phyloP scores from a whole-genome alignment of 257 asterid species.

The Gentiana macrophylla region DNA sequence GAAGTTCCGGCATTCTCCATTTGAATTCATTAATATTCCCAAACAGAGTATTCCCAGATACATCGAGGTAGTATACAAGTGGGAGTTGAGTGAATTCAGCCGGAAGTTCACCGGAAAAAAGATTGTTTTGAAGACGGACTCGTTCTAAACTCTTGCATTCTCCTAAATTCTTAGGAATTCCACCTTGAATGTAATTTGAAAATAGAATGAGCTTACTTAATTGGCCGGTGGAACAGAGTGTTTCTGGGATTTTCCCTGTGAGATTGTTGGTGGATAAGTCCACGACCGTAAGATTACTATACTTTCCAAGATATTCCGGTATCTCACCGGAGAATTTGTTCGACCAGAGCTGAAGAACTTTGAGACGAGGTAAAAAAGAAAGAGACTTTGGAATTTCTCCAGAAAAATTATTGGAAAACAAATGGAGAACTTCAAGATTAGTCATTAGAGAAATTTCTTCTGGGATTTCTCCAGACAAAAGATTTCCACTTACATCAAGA shows the following conservation, averaged over 20 bases:
- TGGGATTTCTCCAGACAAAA: conserved; percentile 56
- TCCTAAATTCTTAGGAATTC: conserved; percentile 39
- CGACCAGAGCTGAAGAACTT: conserved; percentile 77
- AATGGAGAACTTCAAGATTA: conserved; percentile 58
- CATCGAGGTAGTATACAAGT: conserved; percentile 55
- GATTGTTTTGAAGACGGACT: conserved; percentile 55
- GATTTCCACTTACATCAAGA: conserved; percentile 74
- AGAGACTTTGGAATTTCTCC: conserved; percentile 61
- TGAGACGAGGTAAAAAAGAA: conserved; percentile 46
- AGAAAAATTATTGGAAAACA: conserved; percentile 58
- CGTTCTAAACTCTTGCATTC: conserved; percentile 61
- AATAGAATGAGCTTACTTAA: conserved; percentile 71
- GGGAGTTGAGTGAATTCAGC: conserved; percentile 45
- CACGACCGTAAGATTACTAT: conserved; percentile 51
- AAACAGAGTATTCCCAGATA: conserved; percentile 42
- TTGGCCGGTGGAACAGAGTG: conserved; percentile 35
- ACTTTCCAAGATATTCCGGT: conserved; percentile 47
- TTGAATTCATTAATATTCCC: conserved; percentile 36
- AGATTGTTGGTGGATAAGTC: conserved; percentile 79
- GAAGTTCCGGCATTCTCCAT: conserved; percentile 76
- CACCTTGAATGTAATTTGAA: conserved; percentile 58
- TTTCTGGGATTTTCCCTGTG: conserved; percentile 54
- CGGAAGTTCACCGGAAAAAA: conserved; percentile 40
- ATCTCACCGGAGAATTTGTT: conserved; percentile 52
- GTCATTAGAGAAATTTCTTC: conserved; percentile 25